phyloP scores from a whole-genome alignment of 441 rosid genomes.

The Adansonia madagascariensis region DNA sequence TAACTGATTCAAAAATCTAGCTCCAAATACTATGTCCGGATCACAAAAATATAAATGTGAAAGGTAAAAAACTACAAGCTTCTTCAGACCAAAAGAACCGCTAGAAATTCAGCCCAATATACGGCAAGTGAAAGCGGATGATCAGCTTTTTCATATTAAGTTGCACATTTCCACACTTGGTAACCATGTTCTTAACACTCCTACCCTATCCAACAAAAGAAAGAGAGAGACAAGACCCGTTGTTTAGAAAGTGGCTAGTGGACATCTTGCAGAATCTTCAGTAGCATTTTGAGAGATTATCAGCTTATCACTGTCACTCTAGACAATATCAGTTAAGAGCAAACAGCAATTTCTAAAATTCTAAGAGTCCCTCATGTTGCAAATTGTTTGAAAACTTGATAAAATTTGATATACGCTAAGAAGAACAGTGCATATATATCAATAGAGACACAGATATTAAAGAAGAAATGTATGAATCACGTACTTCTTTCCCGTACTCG shows the following conservation, averaged over 20 bases:
- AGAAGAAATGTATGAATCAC: constrained; percentile 29
- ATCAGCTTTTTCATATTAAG: neutral
- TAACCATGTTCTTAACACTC: neutral
- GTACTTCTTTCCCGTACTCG: constrained; percentile 76
- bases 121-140: neutral
- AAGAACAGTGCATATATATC: neutral
- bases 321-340: neutral
- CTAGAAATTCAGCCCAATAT: constrained; percentile 1
- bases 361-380: neutral
- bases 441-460: neutral
- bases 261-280: neutral
- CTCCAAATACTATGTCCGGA: constrained; percentile 2
- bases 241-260: neutral
- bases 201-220: neutral
- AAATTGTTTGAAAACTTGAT: neutral
- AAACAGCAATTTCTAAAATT: constrained; percentile 6
- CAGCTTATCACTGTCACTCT: neutral
- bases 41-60: neutral
- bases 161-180: neutral
- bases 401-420: neutral
- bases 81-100: neutral
- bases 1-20: neutral
- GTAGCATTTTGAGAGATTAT: neutral
- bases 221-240: neutral
- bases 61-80: neutral